Base-by-base conservation (phyloP, 306 rosid genomes). In the Abrus precatorius region DNA sequence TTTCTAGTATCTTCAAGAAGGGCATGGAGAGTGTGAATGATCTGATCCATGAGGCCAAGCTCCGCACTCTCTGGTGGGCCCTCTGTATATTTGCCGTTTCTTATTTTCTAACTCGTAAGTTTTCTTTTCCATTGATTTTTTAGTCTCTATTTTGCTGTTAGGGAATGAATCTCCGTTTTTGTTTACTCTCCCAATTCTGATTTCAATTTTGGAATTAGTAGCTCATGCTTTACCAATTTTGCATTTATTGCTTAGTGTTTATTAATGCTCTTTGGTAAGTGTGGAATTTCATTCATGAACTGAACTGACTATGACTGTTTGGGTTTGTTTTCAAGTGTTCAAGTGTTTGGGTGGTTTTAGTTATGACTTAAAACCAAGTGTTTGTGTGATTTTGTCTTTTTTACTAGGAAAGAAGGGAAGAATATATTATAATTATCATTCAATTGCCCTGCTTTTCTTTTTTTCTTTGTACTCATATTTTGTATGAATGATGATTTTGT, bases 21-120 rank as follows among this genome's bases (percentile, higher is more conserved):
- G 73, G 86, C 44, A 89, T 89, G 84, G 90, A 84, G 85, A 90
- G 91, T 71, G 30, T 96, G 1, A 78, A 83, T 75, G 98, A 92
- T 92, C 90, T 96, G 87, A 89, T 96, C 74, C 89, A 93, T 32
- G 98, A 96, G 80, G 85, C 86, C 77, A 89, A 93, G 82, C 84
- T 92, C 48, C 97, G 99, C 61, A 69, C 91, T 65, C 90, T 92
- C 20, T 96, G 98, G 97, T 96, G 99, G 99, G 88, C 91, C 38
- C 84, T 96, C 71, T 93, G 88, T 84, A 84, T 92, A 69, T 93
- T 96, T 83, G 87, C 82, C 69, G 86, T 93, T 82, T 84, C 99
- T 5, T 92, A 92, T 85, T 89, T 96, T 78, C 74, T 96, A 27
- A 82, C 97, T 12, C 88, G 99, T 96, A 88, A 93, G 93, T 78